These are phyloP conservation scores for Gaertneriomyces semiglobifer DNA, from an alignment of 192 early-diverging fungal genomes.

Conservation along the genomic window DNA sequence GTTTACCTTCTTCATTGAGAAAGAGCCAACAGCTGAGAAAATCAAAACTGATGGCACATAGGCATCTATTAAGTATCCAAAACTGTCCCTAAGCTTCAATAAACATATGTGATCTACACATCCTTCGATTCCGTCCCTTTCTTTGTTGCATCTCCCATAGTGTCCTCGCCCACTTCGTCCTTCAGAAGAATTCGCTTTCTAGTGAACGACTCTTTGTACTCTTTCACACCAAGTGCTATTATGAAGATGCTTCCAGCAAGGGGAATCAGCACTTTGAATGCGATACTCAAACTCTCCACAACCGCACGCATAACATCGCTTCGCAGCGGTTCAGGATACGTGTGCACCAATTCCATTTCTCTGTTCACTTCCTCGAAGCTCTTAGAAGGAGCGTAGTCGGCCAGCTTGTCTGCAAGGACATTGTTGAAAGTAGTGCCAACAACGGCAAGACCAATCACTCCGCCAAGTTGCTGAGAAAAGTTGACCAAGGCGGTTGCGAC, in stretches of 20 bases:
- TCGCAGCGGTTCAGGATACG: constrained; percentile 8
- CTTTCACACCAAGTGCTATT: constrained; percentile 37
- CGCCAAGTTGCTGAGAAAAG: constrained; percentile 64
- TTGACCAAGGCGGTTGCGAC: constrained; percentile 66
- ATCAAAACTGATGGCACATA: no score
- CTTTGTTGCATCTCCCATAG: no score
- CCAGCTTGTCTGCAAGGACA: constrained; percentile 44
- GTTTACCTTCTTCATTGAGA: no score
- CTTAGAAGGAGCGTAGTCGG: constrained; percentile 4
- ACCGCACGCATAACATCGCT: constrained; percentile 28
- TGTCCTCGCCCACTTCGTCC: background rate
- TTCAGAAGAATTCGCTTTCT: background rate
- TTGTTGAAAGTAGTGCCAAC: constrained; percentile 69
- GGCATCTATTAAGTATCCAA: no score
- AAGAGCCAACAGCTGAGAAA: no score
- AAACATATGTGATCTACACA: no score
- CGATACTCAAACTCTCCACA: constrained; percentile 17
- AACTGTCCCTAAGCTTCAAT: no score
- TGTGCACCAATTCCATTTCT: constrained; percentile 10
- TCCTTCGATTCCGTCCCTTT: no score
- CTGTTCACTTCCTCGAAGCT: constrained; percentile 11
- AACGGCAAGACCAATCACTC: constrained; percentile 64
- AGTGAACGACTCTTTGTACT: constrained; percentile 21
- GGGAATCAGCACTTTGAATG: constrained; percentile 26
- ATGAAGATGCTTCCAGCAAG: constrained; percentile 41